These are phyloP conservation scores for Parathielavia appendiculata DNA, from an alignment of 495 filamentous ascomycete species.

Conservation along the genomic window DNA sequence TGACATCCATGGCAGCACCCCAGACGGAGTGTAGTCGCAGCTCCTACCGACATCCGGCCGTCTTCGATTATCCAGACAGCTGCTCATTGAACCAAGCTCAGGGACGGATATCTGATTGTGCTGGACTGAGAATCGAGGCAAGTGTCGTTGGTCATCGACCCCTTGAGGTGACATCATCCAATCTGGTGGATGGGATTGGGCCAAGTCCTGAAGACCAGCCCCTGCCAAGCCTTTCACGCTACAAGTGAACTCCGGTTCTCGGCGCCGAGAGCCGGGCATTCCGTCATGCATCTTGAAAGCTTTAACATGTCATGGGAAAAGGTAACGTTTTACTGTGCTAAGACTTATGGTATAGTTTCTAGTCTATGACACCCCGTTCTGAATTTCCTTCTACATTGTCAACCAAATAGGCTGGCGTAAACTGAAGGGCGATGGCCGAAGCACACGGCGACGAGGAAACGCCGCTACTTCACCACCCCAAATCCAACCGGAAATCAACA, in stretches of 20 bases:
- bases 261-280: conserved; percentile 1
- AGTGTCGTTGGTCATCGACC: neutral
- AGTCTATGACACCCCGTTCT: neutral
- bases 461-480: conserved; percentile 31
- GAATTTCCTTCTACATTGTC: no score
- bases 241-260: neutral
- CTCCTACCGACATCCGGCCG: neutral
- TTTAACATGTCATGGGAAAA: no score
- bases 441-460: conserved; percentile 34
- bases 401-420: no score
- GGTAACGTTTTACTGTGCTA: no score
- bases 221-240: neutral
- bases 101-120: neutral
- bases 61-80: neutral
- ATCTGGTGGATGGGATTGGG: neutral
- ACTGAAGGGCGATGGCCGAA: no score
- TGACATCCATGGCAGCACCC: neutral
- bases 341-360: no score
- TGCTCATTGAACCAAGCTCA: neutral
- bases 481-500: conserved; percentile 14
- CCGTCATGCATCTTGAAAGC: neutral
- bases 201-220: neutral
- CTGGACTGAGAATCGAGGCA: neutral
- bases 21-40: no score
- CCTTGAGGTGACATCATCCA: neutral